Conservation (phyloP, 2,329 filamentous ascomycete species). For the Thelonectria rubi region DNA sequence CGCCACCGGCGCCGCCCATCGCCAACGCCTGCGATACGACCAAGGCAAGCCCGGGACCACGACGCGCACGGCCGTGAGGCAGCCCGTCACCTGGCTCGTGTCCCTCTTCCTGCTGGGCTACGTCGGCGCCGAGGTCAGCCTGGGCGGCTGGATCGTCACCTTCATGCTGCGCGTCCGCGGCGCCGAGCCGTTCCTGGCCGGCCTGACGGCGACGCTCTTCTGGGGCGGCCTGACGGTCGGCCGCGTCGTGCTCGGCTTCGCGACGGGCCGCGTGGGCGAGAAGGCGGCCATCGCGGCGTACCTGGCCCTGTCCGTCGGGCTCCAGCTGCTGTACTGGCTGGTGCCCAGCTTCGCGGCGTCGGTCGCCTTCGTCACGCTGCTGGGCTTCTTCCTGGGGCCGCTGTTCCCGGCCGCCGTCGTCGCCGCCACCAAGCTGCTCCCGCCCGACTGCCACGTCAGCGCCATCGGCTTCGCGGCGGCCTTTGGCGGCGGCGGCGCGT, state of each 20-base stretch:
- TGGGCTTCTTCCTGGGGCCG: slow-evolving; percentile 84
- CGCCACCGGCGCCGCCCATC: slow-evolving; percentile 65
- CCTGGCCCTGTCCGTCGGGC: slow-evolving; percentile 67
- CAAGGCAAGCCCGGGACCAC: slow-evolving; percentile 54
- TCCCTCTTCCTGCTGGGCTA: slow-evolving; percentile 81
- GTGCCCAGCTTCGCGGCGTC: slow-evolving; percentile 80
- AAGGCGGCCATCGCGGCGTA: slow-evolving; percentile 72
- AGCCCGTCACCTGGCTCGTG: slow-evolving; percentile 74
- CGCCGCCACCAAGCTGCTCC: slow-evolving; percentile 77
- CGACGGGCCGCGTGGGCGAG: slow-evolving; percentile 79
- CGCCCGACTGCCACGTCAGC: slow-evolving; percentile 77
- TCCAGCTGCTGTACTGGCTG: slow-evolving; percentile 83
- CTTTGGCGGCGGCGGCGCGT: slow-evolving; percentile 78
- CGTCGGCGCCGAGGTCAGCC: slow-evolving; percentile 78
- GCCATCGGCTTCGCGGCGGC: slow-evolving; percentile 83
- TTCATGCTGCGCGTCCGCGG: slow-evolving; percentile 86
- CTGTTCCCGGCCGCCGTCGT: slow-evolving; percentile 81
- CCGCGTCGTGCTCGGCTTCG: slow-evolving; percentile 76
- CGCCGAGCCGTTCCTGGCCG: slow-evolving; percentile 74
- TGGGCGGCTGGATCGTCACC: slow-evolving; percentile 82
- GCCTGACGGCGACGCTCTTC: slow-evolving; percentile 81
- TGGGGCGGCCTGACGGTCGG: slow-evolving; percentile 86
- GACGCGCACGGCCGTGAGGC: slow-evolving; percentile 54
- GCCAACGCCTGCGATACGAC: slow-evolving; percentile 42
- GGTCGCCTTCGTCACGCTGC: slow-evolving; percentile 73